Conservation (phyloP, 2,329 filamentous ascomycete species). For the Cryphonectria radicalis region DNA sequence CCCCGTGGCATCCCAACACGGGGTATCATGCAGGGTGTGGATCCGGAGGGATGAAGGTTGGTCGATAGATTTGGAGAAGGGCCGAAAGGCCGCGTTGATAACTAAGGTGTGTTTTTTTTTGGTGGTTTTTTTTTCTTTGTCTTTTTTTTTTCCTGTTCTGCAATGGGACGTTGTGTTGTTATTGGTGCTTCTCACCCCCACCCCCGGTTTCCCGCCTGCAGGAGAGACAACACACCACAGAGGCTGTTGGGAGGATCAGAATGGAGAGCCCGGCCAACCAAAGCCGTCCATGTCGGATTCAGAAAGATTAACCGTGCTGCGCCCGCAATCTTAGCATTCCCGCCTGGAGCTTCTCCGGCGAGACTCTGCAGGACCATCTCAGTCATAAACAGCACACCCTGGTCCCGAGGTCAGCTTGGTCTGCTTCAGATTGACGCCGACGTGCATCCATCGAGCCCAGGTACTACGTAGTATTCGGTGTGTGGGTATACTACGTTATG, state of each 20-base stretch:
- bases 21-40: constrained; percentile 1
- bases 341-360: constrained; percentile 13
- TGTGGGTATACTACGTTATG: neutral
- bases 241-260: neutral
- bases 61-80: constrained; percentile 10
- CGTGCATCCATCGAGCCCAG: neutral
- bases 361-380: constrained; percentile 13
- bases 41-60: constrained; percentile 6
- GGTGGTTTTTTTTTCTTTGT: too few relatives aligned
- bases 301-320: neutral
- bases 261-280: neutral
- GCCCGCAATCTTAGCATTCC: neutral
- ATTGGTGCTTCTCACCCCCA: neutral
- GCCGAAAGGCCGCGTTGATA: constrained; percentile 7
- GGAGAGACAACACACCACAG: neutral
- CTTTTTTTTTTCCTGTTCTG: neutral
- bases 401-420: neutral
- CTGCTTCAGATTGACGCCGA: neutral
- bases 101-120: too few relatives aligned
- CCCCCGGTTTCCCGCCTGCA: neutral
- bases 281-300: neutral
- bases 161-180: neutral
- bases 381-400: neutral
- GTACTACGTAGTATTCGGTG: neutral
- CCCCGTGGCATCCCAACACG: constrained; percentile 8